Conservation (phyloP, 2,329 filamentous ascomycete species). For the Lasiodiplodia hormozganensis region DNA sequence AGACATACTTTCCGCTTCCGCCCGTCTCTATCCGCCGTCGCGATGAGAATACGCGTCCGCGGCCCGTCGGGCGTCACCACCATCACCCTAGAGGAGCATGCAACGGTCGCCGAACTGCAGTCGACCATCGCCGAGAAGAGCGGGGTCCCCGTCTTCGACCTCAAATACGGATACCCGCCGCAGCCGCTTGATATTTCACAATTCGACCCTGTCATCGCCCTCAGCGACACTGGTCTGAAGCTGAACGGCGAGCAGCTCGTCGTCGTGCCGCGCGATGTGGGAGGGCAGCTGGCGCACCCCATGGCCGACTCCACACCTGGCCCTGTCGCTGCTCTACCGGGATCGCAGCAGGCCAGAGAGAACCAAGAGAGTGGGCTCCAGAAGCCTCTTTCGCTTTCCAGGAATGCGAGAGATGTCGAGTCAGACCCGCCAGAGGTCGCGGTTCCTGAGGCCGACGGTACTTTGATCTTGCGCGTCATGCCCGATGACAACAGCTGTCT, state of each 20-base stretch:
- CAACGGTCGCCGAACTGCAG: conserved; percentile 69
- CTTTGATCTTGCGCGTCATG: conserved; percentile 84
- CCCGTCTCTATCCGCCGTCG: conserved; percentile 38
- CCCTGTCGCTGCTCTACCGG: conserved; percentile 36
- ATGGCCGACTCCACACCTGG: conserved; percentile 35
- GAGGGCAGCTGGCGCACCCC: conserved; percentile 34
- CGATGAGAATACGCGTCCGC: conserved; percentile 78
- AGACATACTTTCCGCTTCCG: neutral
- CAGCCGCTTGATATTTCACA: conserved; percentile 68
- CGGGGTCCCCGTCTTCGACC: conserved; percentile 69
- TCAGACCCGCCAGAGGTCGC: conserved; percentile 68
- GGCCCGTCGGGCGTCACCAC: conserved; percentile 76
- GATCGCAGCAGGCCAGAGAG: conserved; percentile 12
- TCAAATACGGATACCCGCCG: conserved; percentile 87
- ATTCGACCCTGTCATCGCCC: conserved; percentile 57
- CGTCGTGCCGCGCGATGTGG: conserved; percentile 58
- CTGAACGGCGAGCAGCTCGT: conserved; percentile 74
- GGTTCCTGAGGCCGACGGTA: conserved; percentile 62
- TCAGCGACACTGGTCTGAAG: conserved; percentile 65
- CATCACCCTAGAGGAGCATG: conserved; percentile 71
- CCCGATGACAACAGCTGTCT: conserved; percentile 95
- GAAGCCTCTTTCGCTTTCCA: conserved; percentile 49
- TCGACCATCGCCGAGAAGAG: conserved; percentile 69
- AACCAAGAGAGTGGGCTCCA: conserved; percentile 24
- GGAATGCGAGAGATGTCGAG: conserved; percentile 53